Conservation (phyloP, 495 filamentous ascomycete genomes). For the Cercophora newfieldiana region DNA sequence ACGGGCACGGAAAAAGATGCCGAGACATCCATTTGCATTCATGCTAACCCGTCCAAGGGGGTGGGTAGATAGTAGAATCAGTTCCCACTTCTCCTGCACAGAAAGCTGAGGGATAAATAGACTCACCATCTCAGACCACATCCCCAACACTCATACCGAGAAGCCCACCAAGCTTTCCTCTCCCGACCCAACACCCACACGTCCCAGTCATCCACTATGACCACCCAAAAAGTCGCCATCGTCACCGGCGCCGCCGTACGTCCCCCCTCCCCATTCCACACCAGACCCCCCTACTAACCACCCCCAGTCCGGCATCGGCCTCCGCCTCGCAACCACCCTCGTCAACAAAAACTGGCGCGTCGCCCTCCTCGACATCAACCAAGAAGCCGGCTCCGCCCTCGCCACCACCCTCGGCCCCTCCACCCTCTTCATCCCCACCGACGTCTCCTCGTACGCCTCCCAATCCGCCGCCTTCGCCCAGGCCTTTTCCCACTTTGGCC, state of each 20-base stretch:
- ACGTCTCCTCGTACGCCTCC: slow-evolving; percentile 41
- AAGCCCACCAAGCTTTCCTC: too few relatives aligned
- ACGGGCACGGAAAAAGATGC: background rate
- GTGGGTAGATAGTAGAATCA: background rate
- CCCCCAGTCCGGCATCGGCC: slow-evolving; percentile 21
- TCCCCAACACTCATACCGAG: too few relatives aligned
- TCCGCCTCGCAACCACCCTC: slow-evolving; percentile 12
- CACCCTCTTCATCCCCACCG: slow-evolving; percentile 32
- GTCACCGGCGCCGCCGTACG: slow-evolving; percentile 24
- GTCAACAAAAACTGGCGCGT: slow-evolving; percentile 15
- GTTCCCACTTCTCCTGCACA: too few relatives aligned
- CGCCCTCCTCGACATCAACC: slow-evolving; percentile 18
- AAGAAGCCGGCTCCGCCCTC: background rate
- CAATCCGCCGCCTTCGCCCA: slow-evolving; percentile 36
- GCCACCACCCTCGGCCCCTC: slow-evolving; percentile 29
- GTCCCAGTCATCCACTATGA: background rate
- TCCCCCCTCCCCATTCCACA: background rate
- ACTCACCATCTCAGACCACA: too few relatives aligned
- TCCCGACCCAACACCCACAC: background rate
- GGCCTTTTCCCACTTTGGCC: slow-evolving; percentile 36
- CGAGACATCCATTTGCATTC: background rate
- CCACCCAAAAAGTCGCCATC: slow-evolving; percentile 17
- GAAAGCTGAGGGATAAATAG: too few relatives aligned
- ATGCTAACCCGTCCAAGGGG: too few relatives aligned
- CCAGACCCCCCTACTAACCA: background rate